Evolutionary conservation across 1,284 basidiomycete species (phyloP).

Genomic region (Kalmanozyma brasiliensis): DNA sequence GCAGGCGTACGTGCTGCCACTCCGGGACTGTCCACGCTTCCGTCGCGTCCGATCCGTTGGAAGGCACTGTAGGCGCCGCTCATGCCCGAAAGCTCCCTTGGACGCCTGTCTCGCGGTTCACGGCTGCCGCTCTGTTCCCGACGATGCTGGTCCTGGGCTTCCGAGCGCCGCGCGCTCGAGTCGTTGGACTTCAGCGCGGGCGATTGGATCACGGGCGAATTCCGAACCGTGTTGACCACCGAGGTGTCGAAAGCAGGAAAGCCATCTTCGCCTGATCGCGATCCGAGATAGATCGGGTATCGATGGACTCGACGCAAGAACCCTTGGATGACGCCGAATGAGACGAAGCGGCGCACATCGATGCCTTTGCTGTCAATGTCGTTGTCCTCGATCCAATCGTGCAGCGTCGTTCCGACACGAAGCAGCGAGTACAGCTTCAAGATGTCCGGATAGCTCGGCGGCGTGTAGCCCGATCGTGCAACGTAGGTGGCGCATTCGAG

Average conservation of each 20-base stretch:
- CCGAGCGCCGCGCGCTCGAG: slow-evolving; percentile 6
- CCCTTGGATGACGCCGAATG: slow-evolving; percentile 98
- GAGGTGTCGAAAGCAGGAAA: slow-evolving; percentile 19
- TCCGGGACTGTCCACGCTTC: slow-evolving; percentile 39
- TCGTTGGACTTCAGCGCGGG: slow-evolving; percentile 21
- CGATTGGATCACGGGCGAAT: slow-evolving; percentile 36
- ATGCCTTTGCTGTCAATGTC: slow-evolving; percentile 75
- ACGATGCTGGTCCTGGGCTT: slow-evolving; percentile 1
- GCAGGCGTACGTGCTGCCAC: slow-evolving; percentile 17
- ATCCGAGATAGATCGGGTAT: slow-evolving; percentile 79
- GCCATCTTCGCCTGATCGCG: slow-evolving; percentile 9
- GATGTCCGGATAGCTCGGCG: slow-evolving; percentile 71
- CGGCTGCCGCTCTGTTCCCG: slow-evolving; percentile 45
- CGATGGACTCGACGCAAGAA: slow-evolving; percentile 91
- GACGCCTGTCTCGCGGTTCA: slow-evolving; percentile 39
- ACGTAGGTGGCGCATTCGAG: slow-evolving; percentile 91
- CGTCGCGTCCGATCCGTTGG: slow-evolving; percentile 36
- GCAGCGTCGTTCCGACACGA: slow-evolving; percentile 83
- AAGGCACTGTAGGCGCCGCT: slow-evolving; percentile 30
- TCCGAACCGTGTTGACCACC: slow-evolving; percentile 28
- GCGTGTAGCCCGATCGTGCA: slow-evolving; percentile 75
- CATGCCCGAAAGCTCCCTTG: slow-evolving; percentile 39
- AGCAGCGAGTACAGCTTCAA: slow-evolving; percentile 86
- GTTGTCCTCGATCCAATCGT: slow-evolving; percentile 87
- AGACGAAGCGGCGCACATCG: slow-evolving; percentile 92